Evolutionary conservation across 176 grass and related monocot species (phyloP).

Genomic region (Zea luxurians): DNA sequence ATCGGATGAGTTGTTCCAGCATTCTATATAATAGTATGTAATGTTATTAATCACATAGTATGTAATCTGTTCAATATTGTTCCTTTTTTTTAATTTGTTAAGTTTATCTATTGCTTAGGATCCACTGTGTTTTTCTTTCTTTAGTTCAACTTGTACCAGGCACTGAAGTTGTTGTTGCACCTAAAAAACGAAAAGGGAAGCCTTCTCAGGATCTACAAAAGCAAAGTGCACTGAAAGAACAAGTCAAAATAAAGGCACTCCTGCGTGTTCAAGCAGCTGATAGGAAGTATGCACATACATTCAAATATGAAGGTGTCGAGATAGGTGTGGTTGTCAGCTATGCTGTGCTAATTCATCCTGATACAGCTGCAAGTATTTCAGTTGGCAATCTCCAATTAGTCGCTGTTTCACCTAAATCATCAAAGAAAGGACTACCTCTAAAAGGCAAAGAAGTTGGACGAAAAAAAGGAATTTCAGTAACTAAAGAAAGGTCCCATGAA

Average conservation of each 20-base stretch:
- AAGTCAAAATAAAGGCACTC: conserved; percentile 66
- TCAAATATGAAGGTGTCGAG: conserved; percentile 60
- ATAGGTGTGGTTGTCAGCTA: conserved; percentile 68
- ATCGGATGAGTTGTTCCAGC: conserved; percentile 17
- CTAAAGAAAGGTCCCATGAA: conserved; percentile 66
- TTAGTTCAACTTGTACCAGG: conserved; percentile 94
- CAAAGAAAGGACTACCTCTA: conserved; percentile 49
- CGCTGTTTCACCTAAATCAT: conserved; percentile 65
- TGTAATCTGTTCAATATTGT: background rate
- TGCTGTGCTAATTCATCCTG: conserved; percentile 79
- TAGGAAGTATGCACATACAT: conserved; percentile 61
- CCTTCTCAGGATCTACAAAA: conserved; percentile 54
- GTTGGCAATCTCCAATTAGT: conserved; percentile 77
- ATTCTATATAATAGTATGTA: conserved; percentile 20
- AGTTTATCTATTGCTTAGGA: conserved; percentile 22
- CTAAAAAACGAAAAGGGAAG: conserved; percentile 67
- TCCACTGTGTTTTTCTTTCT: conserved; percentile 24
- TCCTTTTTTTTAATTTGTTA: conserved; percentile 1
- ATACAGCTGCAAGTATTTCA: conserved; percentile 71
- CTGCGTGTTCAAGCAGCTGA: conserved; percentile 77
- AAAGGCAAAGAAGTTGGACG: conserved; percentile 56
- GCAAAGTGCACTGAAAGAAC: conserved; percentile 59
- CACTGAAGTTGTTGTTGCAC: conserved; percentile 84
- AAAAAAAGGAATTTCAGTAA: conserved; percentile 49
- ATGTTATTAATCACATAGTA: conserved; percentile 16